Base-by-base conservation (phyloP, 768 basidiomycete species). In the Lactarius quietus region DNA sequence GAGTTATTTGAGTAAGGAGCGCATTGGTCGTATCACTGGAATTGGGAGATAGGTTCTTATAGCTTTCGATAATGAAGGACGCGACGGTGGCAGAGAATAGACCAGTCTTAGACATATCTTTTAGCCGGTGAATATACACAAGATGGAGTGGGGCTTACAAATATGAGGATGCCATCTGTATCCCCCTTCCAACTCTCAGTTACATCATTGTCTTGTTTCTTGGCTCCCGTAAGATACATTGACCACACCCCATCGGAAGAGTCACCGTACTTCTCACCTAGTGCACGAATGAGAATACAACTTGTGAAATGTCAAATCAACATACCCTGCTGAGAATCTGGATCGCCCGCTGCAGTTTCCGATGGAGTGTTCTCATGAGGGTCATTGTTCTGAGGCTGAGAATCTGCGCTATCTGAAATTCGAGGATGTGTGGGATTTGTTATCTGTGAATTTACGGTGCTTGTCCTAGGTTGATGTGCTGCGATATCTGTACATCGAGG, bases 71-170 rank as follows among this genome's bases (percentile, higher is more conserved):
- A 15, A 59, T 29, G 52, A 68, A 68, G 6, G 38, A 3, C 3
- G 61, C 51, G 23, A 68, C 39, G 2, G 26, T 56, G 9, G 26
- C 35, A 3, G 66, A 68, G 53, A 68, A 68, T 6, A 68, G 48
- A 43, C 61, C 18, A 15, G 43, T 36, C 68, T 68, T 28, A 6
- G n/a, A 17, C 17, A 45, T 23, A 8, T 1, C 2, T 6, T 41
- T 20, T 1, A 54, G 23, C 14, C 5, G n/a, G 31, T 3, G 12
- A 12, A 6, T 3, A 52, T 8, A 17, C 39, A 17, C 6, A 53
- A 14, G 45, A 14, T 6, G 20, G 18, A 18, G 2, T 12, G 41
- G 6, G 28, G n/a, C 39, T 41, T 14, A 26, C 33, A 58, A 35
- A 45, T 0, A 45, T 10, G n/a, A 45, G 45, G 45, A 45, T 45